These are phyloP conservation scores for Oryza glumipatula DNA, from an alignment of 176 grass and related monocot species.

Conservation along the genomic window DNA sequence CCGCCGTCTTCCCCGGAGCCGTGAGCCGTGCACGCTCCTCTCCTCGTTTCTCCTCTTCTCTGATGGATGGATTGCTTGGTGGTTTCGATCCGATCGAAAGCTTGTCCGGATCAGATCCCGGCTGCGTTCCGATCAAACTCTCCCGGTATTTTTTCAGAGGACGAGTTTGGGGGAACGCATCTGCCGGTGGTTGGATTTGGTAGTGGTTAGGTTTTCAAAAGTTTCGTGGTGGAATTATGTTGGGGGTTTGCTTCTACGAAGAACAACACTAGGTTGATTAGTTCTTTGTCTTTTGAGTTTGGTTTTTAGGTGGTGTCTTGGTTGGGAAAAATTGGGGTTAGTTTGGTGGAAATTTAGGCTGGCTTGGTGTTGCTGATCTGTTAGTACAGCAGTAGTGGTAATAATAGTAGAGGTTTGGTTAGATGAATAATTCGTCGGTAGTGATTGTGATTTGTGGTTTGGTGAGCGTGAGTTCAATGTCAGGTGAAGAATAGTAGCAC, in stretches of 20 bases:
- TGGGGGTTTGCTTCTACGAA: slow-evolving; percentile 27
- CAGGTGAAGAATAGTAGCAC: background rate
- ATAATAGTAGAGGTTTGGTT: background rate
- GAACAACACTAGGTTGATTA: slow-evolving; percentile 12
- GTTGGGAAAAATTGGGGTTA: background rate
- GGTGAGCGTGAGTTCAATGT: background rate
- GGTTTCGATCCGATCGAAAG: slow-evolving; percentile 14
- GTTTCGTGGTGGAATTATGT: background rate
- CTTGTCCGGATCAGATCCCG: slow-evolving; percentile 47
- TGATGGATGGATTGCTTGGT: background rate
- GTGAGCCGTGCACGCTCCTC: background rate
- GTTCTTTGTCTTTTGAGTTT: slow-evolving; percentile 1
- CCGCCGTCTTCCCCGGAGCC: background rate
- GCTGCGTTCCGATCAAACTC: slow-evolving; percentile 35
- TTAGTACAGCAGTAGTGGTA: background rate
- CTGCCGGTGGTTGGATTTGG: slow-evolving; percentile 51
- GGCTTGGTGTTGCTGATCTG: slow-evolving; percentile 18
- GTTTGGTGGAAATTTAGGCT: background rate
- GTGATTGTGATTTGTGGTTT: background rate
- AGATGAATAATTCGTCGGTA: slow-evolving; percentile 17
- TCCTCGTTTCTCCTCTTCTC: background rate
- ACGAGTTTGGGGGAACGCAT: slow-evolving; percentile 9
- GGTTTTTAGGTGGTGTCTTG: slow-evolving; percentile 22
- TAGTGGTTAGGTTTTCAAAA: slow-evolving; percentile 37
- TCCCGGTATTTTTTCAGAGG: slow-evolving; percentile 80